Evolutionary conservation across 495 filamentous ascomycete genomes (phyloP).

Genomic region (Thermochaetoides thermophila): DNA sequence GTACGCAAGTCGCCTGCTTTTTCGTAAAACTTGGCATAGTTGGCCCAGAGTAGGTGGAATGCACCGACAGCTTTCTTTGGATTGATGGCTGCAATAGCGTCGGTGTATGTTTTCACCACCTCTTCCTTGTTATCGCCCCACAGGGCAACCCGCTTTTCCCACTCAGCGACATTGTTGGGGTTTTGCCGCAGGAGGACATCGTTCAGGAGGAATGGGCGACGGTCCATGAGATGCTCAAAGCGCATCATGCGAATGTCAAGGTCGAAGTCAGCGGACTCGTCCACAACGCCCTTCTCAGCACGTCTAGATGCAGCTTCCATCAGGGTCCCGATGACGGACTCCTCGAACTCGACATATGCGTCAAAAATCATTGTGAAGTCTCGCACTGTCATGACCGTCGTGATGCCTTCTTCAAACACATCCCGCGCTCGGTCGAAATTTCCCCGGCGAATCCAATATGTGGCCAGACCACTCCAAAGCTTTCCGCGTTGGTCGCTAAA

Average conservation of each 20-base stretch:
- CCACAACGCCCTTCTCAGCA: constrained; percentile 63
- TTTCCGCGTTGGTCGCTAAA: constrained; percentile 93
- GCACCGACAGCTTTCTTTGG: constrained; percentile 91
- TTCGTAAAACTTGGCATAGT: constrained; percentile 97
- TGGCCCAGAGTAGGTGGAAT: constrained; percentile 91
- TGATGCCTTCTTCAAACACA: constrained; percentile 92
- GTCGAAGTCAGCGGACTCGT: constrained; percentile 86
- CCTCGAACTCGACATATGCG: constrained; percentile 91
- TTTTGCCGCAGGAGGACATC: constrained; percentile 93
- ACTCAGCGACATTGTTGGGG: constrained; percentile 90
- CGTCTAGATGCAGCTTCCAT: constrained; percentile 79
- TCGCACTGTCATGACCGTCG: constrained; percentile 96
- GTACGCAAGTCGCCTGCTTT: constrained; percentile 70
- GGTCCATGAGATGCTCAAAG: constrained; percentile 96
- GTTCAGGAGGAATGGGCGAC: constrained; percentile 90
- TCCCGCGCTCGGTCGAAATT: constrained; percentile 84
- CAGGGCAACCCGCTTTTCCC: constrained; percentile 87
- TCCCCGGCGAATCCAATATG: constrained; percentile 90
- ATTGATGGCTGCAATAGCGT: constrained; percentile 81
- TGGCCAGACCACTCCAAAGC: constrained; percentile 89
- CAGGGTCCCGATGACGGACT: constrained; percentile 78
- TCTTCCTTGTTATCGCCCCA: constrained; percentile 91
- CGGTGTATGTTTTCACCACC: constrained; percentile 87
- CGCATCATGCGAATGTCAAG: constrained; percentile 95
- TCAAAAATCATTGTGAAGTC: constrained; percentile 97